Base-by-base conservation (phyloP, 331 rosid species). In the Erythrophleum ivorense region DNA sequence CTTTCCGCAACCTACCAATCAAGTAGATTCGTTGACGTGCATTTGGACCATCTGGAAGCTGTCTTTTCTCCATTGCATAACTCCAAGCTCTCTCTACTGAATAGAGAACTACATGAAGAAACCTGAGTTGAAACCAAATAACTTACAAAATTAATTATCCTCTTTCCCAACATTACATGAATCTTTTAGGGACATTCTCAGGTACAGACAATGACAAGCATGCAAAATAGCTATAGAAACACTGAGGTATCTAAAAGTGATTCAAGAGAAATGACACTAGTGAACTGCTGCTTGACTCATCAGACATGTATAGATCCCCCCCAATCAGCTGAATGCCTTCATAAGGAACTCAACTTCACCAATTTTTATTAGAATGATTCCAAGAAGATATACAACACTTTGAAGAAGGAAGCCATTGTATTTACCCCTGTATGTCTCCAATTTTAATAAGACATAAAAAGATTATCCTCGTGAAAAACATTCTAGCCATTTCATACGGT, bases 11-110 rank as follows among this genome's bases (percentile, higher is more conserved):
- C 90, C 99, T 89, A 85, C 99, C 99, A 86, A 93, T 93, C 87
- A 95, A 86, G 85, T 95, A 95, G 79, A 95, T 91, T 2, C 94
- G 88, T 50, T 95, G 98, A 38, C 88, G 89, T 54, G 97, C 90
- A 86, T 86, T 91, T 63, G 99, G 99, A 73, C 99, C 99, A 84
- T 90, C 92, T 11, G 94, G 93, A 85, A 93, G 90, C 89, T 95
- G 98, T 76, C 99, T 93, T 78, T 95, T 95, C 87, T 95, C 99
- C 99, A 95, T 93, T 72, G 99, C 99, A 87, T 95, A 94, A 82
- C 98, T 95, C 95, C 99, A 95, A 57, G 98, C 98, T 91, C 99
- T 91, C 92, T 95, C 99, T 18, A 97, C 93, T 45, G 88, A 85
- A 81, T 95, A 91, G 70, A 95, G 96, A 83, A 91, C 85, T 78